These are phyloP conservation scores for Aureobasidium vineae DNA, from an alignment of 2,329 filamentous ascomycete species.

Conservation along the genomic window DNA sequence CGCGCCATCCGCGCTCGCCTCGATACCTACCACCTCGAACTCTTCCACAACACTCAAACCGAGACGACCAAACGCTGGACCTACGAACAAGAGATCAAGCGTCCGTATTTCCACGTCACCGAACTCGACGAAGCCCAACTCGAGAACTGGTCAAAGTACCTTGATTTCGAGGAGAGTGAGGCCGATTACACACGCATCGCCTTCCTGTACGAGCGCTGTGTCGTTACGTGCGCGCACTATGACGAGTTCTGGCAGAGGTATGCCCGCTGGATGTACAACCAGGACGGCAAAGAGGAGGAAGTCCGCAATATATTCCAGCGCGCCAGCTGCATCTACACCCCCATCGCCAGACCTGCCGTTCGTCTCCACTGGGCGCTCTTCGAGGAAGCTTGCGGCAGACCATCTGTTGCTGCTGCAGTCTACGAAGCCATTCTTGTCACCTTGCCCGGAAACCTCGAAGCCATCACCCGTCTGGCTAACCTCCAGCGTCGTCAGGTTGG, in stretches of 20 bases:
- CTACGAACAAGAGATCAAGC: constrained; percentile 90
- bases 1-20: constrained; percentile 76
- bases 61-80: constrained; percentile 94
- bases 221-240: constrained; percentile 91
- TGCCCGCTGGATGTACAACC: constrained; percentile 84
- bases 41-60: constrained; percentile 75
- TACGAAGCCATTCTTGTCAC: constrained; percentile 73
- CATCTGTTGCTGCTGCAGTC: constrained; percentile 78
- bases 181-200: constrained; percentile 71
- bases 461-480: constrained; percentile 84
- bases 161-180: constrained; percentile 90
- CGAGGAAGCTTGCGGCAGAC: constrained; percentile 77
- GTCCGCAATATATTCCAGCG: constrained; percentile 89
- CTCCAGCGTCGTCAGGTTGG: constrained; percentile 79
- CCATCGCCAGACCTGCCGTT: constrained; percentile 78
- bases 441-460: constrained; percentile 80
- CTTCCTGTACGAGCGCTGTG: constrained; percentile 88
- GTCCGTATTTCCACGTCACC: constrained; percentile 94
- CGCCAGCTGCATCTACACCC: constrained; percentile 80
- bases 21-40: constrained; percentile 75
- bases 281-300: constrained; percentile 79
- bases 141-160: constrained; percentile 89
- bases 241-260: constrained; percentile 99
- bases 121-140: constrained; percentile 84
- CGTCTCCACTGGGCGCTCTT: constrained; percentile 92